phyloP scores from a whole-genome alignment of 352 stramenopile genomes.

The Phytophthora foliorum region DNA sequence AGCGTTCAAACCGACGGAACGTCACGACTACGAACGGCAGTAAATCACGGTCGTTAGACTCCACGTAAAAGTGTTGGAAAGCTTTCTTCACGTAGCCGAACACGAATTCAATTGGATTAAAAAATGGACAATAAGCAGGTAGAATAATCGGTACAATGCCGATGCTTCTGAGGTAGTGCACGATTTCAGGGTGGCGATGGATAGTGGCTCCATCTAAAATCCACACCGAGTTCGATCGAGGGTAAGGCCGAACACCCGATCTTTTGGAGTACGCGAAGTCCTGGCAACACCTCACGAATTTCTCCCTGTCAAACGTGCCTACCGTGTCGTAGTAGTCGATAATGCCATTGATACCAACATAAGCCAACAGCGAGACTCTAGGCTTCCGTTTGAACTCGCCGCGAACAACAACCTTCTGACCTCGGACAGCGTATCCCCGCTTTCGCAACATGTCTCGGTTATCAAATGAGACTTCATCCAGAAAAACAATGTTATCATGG shows the following conservation, averaged over 20 bases:
- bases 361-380: constrained; percentile 34
- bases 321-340: constrained; percentile 41
- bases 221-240: constrained; percentile 38
- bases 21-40: neutral
- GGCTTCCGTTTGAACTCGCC: constrained; percentile 40
- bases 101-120: constrained; percentile 47
- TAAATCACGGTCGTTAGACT: constrained; percentile 3
- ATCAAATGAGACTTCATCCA: constrained; percentile 50
- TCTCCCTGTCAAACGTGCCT: constrained; percentile 37
- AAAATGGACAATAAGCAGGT: constrained; percentile 40
- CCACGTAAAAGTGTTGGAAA: constrained; percentile 25
- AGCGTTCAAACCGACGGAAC: constrained; percentile 15
- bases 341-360: constrained; percentile 31
- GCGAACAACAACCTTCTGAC: constrained; percentile 34
- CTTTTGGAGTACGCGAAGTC: constrained; percentile 27
- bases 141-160: constrained; percentile 35
- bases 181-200: constrained; percentile 38
- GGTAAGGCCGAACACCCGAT: constrained; percentile 28
- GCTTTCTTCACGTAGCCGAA: constrained; percentile 32
- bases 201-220: constrained; percentile 42
- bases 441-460: constrained; percentile 42
- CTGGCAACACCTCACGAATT: constrained; percentile 35
- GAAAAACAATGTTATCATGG: constrained; percentile 25
- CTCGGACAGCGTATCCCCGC: constrained; percentile 30
- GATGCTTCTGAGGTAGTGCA: constrained; percentile 41